Conservation (phyloP, 306 rosid genomes). For the Rosa lucieae region DNA sequence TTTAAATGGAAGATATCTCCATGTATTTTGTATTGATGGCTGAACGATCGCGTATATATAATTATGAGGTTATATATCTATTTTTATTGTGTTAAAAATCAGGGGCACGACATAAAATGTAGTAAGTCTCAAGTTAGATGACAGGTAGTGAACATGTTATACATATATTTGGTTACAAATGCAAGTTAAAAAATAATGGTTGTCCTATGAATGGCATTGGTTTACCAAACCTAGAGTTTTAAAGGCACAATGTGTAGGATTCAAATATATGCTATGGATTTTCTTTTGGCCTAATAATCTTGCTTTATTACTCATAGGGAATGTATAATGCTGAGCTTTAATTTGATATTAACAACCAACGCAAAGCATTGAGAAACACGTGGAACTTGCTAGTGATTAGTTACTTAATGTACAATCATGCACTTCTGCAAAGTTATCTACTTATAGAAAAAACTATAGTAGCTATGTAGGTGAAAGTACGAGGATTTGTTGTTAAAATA, state of each 20-base stretch:
- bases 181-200: not conserved
- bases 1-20: too few relatives aligned
- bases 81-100: too few relatives aligned
- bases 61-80: too few relatives aligned
- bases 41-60: too few relatives aligned
- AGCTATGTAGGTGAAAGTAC: too few relatives aligned
- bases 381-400: slow-evolving; percentile 46
- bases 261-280: not conserved
- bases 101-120: not conserved
- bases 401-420: too few relatives aligned
- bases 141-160: not conserved
- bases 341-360: slow-evolving; percentile 56
- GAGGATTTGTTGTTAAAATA: too few relatives aligned
- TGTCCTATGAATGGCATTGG: not conserved
- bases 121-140: slow-evolving; percentile 11
- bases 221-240: not conserved
- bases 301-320: slow-evolving; percentile 32
- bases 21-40: too few relatives aligned
- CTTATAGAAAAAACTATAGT: too few relatives aligned
- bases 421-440: too few relatives aligned
- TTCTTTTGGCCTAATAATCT: slow-evolving; percentile 8
- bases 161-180: slow-evolving; percentile 1
- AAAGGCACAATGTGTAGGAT: not conserved
- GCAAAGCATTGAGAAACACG: slow-evolving; percentile 45
- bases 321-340: slow-evolving; percentile 63